Conservation (phyloP, 2,329 filamentous ascomycete species). For the Penicillium sp. region DNA sequence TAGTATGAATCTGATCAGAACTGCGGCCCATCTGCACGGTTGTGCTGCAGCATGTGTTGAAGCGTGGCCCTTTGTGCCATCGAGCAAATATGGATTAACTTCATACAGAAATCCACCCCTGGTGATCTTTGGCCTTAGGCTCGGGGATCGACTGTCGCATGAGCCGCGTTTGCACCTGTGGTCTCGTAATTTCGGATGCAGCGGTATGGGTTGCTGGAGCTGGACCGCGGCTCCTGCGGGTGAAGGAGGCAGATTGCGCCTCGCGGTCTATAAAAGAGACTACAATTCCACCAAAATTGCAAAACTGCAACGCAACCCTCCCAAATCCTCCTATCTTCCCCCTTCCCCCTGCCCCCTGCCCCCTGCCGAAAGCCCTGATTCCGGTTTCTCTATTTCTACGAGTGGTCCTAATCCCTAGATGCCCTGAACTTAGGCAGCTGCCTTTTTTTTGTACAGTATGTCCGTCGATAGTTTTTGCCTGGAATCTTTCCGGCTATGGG, state of each 20-base stretch:
- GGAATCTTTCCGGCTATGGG: constrained; percentile 25
- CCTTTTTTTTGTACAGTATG: constrained; percentile 10
- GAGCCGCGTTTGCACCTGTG: no score
- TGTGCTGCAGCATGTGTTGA: no score
- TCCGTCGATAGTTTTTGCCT: constrained; percentile 20
- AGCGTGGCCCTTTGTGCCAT: no score
- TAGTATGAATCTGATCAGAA: no score
- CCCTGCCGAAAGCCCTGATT: not conserved
- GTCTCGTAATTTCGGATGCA: constrained; percentile 14
- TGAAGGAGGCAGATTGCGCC: not conserved
- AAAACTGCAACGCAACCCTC: not conserved
- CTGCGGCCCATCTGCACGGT: no score
- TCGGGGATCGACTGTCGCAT: no score
- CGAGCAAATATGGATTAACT: no score
- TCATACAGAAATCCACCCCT: no score
- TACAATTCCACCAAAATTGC: not conserved
- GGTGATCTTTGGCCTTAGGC: no score
- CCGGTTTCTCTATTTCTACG: constrained; percentile 1
- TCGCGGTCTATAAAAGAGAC: constrained; percentile 1
- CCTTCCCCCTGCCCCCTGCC: not conserved
- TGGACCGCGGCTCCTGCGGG: not conserved
- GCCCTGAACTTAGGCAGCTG: not conserved
- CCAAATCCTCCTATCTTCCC: not conserved
- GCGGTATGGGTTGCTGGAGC: constrained; percentile 15
- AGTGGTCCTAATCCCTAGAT: not conserved